Percentiles rank a stretch among this genome's conserved stretches.
Conservation (phyloP, 73 alveolate species). For the Paramecium pentaurelia region DNA sequence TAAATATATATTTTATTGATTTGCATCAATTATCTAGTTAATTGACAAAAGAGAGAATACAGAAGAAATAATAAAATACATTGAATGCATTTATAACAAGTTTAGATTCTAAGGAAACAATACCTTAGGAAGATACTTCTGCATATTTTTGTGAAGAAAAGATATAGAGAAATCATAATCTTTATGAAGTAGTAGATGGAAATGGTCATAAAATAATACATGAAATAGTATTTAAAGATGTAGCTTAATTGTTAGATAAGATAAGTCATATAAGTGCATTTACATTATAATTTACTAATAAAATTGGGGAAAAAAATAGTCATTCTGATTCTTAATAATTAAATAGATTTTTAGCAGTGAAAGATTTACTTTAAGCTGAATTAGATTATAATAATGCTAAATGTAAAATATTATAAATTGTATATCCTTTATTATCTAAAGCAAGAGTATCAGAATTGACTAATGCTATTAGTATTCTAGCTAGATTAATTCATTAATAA, state of each 20-base stretch:
- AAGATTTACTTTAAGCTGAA: background rate
- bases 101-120: background rate
- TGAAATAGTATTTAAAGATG: conserved; percentile 12
- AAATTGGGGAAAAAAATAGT: background rate
- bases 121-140: background rate
- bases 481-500: background rate
- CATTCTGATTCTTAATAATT: background rate
- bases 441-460: background rate
- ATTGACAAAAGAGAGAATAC: background rate
- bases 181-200: conserved; percentile 15
- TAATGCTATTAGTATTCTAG: background rate
- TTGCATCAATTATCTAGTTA: background rate
- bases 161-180: background rate
- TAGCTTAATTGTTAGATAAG: background rate
- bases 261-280: conserved; percentile 42
- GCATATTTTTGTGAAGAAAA: conserved; percentile 9
- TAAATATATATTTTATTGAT: conserved; percentile 11
- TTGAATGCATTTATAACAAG: conserved; percentile 30
- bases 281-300: background rate
- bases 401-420: background rate
- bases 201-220: conserved; percentile 26
- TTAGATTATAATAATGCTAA: background rate
- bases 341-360: background rate
- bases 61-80: background rate
- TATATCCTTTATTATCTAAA: background rate